Base-by-base conservation (phyloP, 2,329 filamentous ascomycete genomes). In the Ceratocystis papillata region DNA sequence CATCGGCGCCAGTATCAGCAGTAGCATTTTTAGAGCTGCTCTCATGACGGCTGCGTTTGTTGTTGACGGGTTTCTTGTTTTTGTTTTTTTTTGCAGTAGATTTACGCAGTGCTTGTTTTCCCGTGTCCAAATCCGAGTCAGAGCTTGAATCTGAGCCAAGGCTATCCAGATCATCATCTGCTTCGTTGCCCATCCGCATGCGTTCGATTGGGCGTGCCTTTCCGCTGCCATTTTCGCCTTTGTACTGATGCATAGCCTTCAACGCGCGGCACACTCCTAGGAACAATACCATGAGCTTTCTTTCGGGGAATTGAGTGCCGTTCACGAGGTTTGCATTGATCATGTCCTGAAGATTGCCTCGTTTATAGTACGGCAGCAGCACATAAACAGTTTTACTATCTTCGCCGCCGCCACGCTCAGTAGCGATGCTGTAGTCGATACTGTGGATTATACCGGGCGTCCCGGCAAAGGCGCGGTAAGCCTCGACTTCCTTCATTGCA, bases 251-350 rank as follows among this genome's bases (percentile, higher is more conserved):
- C 90, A 99, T 96, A 45, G 87, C 85, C 73, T 87, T 87, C 68
- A 99, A 78, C 55, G 90, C 94, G 72, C 86, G 85, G 75, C 93
- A 96, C 1, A 99, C 91, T 17, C 94, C 94, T 53, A 96, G 78
- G 75, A 99, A 96, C 68, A 99, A 77, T 67, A 87, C 80, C 91
- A 97, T 93, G 69, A 99, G 79, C 71, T 87, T 82, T 74, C 86
- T 83, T 78, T 97, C 93, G 0, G 93, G 91, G 72, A 99, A 97
- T 63, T 82, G 83, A 46, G 89, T 89, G 74, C 96, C 90, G 76
- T 97, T 97, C 76, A 99, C 93, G 65, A 97, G 80, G 76, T 99
- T 99, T 69, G 94, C 93, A 76, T 99, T 99, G 80, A 99, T 97
- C 74, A 95, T 88, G 77, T 99, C 94, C 78, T 99, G 94, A 46